Evolutionary conservation across 805 yeast species (phyloP).

Genomic region (Candida stauntonica): DNA sequence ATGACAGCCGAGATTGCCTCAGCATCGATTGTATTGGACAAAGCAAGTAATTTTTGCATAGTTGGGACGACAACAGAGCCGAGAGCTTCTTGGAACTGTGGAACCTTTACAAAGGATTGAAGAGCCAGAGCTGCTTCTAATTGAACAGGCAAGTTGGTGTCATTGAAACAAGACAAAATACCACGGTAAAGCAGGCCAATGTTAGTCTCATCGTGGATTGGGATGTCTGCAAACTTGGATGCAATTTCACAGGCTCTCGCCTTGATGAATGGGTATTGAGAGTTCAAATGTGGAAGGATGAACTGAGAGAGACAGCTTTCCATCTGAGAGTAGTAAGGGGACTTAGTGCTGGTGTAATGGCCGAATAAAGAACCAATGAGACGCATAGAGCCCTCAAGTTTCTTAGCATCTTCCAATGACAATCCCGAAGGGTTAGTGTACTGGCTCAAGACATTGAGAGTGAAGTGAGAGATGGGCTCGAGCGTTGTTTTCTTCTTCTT

Average conservation of each 20-base stretch:
- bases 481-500: slow-evolving; percentile 60
- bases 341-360: slow-evolving; percentile 47
- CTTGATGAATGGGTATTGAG: slow-evolving; percentile 60
- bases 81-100: slow-evolving; percentile 64
- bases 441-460: slow-evolving; percentile 42
- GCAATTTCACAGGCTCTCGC: slow-evolving; percentile 70
- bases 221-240: slow-evolving; percentile 59
- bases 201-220: slow-evolving; percentile 39
- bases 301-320: slow-evolving; percentile 59
- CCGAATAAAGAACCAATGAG: slow-evolving; percentile 71
- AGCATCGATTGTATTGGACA: slow-evolving; percentile 79
- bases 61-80: slow-evolving; percentile 68
- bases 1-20: slow-evolving; percentile 86
- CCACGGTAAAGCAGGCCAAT: slow-evolving; percentile 42
- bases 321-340: slow-evolving; percentile 59
- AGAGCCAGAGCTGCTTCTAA: slow-evolving; percentile 82
- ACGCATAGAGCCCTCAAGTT: slow-evolving; percentile 76
- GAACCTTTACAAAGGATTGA: slow-evolving; percentile 67
- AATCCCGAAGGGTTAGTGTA: slow-evolving; percentile 30
- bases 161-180: slow-evolving; percentile 37
- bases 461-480: slow-evolving; percentile 56
- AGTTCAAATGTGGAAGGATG: slow-evolving; percentile 68
- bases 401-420: slow-evolving; percentile 48
- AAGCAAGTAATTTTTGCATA: slow-evolving; percentile 70
- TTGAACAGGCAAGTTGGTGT: slow-evolving; percentile 62